phyloP scores from a whole-genome alignment of 371 early-diverging fungal species.

The Gilbertella persicaria region DNA sequence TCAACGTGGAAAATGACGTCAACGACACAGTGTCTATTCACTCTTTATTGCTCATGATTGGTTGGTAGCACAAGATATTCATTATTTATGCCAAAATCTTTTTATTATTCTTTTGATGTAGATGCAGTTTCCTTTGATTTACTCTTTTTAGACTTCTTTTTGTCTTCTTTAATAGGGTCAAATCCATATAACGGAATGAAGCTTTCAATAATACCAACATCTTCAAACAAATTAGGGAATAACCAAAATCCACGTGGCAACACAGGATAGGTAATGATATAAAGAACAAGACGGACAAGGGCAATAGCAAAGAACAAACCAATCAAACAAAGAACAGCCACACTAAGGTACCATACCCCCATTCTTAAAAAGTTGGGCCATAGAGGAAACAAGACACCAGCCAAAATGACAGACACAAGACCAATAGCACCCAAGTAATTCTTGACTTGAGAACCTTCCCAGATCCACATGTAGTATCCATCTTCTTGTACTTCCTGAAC shows the following conservation, averaged over 20 bases:
- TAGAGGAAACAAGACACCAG: slow-evolving; percentile 97
- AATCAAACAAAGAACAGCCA: slow-evolving; percentile 84
- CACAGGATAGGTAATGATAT: slow-evolving; percentile 74
- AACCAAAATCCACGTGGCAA: slow-evolving; percentile 96
- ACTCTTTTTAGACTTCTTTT: slow-evolving; percentile 5
- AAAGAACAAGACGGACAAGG: slow-evolving; percentile 90
- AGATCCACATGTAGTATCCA: slow-evolving; percentile 94
- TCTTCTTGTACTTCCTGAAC: slow-evolving; percentile 79
- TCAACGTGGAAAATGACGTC: too few relatives aligned
- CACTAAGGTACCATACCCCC: slow-evolving; percentile 92
- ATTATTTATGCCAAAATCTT: too few relatives aligned
- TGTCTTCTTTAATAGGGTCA: slow-evolving; percentile 67
- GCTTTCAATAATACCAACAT: slow-evolving; percentile 96
- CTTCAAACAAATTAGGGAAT: slow-evolving; percentile 99
- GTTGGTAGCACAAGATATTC: too few relatives aligned
- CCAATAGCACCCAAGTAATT: slow-evolving; percentile 76
- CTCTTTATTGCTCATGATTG: too few relatives aligned
- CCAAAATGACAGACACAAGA: slow-evolving; percentile 79
- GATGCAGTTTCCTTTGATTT: not conserved
- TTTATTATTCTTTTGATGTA: not conserved
- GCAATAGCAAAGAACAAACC: slow-evolving; percentile 91
- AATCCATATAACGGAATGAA: slow-evolving; percentile 97
- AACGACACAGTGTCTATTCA: too few relatives aligned
- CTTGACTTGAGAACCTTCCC: slow-evolving; percentile 85
- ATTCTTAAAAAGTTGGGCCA: slow-evolving; percentile 91